Percentiles rank a stretch among this genome's conserved stretches.
These are phyloP conservation scores for Steccherinum ochraceum DNA, from an alignment of 768 basidiomycete species.

Conservation along the genomic window DNA sequence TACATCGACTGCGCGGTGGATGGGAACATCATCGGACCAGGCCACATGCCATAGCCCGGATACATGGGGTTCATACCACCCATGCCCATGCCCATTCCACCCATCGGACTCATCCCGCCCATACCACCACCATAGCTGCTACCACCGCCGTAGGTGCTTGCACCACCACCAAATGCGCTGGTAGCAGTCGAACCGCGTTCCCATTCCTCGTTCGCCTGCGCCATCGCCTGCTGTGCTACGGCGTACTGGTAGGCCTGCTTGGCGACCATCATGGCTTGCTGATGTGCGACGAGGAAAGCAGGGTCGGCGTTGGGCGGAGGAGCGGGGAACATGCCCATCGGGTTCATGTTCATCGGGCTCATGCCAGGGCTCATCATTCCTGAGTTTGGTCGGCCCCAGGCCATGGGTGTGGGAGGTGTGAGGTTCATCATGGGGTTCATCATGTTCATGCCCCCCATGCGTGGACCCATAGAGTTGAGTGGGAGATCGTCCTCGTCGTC, in stretches of 20 bases:
- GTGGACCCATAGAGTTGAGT: constrained; percentile 23
- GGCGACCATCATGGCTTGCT: constrained; percentile 80
- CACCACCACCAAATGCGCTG: constrained; percentile 42
- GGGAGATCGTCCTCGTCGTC: constrained; percentile 29
- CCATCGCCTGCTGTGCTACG: constrained; percentile 87
- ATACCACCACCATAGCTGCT: constrained; percentile 10
- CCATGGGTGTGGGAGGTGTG: constrained; percentile 9
- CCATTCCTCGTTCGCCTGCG: constrained; percentile 87
- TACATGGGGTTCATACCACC: constrained; percentile 25
- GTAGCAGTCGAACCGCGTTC: constrained; percentile 63
- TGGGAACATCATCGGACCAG: constrained; percentile 49
- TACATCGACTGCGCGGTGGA: constrained; percentile 49
- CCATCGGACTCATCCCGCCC: constrained; percentile 24
- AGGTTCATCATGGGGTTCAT: constrained; percentile 25
- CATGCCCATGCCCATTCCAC: constrained; percentile 29
- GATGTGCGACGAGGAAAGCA: constrained; percentile 64
- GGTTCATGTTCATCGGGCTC: constrained; percentile 9
- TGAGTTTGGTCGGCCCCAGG: constrained; percentile 3
- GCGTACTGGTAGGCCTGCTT: constrained; percentile 90
- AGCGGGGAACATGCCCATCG: constrained; percentile 26
- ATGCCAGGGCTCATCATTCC: not conserved
- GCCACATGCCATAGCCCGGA: constrained; percentile 11
- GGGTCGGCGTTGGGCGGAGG: constrained; percentile 45
- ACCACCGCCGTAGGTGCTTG: too few species aligned
- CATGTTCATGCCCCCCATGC: constrained; percentile 26